Percentiles rank a stretch among this genome's conserved stretches.
Conservation (phyloP, 1,284 basidiomycete genomes). For the Chalciporus sp. region DNA sequence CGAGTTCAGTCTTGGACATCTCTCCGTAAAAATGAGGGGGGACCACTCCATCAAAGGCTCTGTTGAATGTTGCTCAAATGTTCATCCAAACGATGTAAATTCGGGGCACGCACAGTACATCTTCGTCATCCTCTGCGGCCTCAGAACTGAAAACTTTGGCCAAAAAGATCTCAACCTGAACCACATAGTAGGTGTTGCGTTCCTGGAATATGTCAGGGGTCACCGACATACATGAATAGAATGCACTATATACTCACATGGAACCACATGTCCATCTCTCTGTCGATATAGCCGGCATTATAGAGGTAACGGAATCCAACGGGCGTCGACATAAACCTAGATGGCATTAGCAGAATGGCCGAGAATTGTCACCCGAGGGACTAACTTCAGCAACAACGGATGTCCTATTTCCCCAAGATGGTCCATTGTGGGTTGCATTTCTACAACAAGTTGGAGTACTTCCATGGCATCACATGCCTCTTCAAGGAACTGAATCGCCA, state of each 20-base stretch:
- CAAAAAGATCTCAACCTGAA: conserved; percentile 86
- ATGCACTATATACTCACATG: conserved; percentile 56
- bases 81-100: background rate
- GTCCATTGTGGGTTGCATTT: conserved; percentile 93
- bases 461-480: conserved; percentile 86
- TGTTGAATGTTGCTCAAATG: conserved; percentile 28
- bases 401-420: conserved; percentile 94
- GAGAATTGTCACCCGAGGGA: conserved; percentile 10
- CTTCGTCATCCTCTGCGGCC: conserved; percentile 64
- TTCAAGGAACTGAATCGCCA: conserved; percentile 87
- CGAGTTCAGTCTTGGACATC: conserved; percentile 94
- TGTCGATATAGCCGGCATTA: conserved; percentile 89
- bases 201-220: conserved; percentile 53
- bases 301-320: conserved; percentile 92
- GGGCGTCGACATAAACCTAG: conserved; percentile 92
- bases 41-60: conserved; percentile 83
- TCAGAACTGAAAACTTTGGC: conserved; percentile 72
- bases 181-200: conserved; percentile 84
- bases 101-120: conserved; percentile 51
- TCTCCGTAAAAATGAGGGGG: conserved; percentile 98
- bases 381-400: conserved; percentile 83
- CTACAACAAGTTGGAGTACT: conserved; percentile 87
- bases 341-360: conserved; percentile 11
- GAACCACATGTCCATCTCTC: conserved; percentile 96
- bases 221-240: background rate